Conservation (phyloP, 805 yeast species). For the Ogataea ramenticola region DNA sequence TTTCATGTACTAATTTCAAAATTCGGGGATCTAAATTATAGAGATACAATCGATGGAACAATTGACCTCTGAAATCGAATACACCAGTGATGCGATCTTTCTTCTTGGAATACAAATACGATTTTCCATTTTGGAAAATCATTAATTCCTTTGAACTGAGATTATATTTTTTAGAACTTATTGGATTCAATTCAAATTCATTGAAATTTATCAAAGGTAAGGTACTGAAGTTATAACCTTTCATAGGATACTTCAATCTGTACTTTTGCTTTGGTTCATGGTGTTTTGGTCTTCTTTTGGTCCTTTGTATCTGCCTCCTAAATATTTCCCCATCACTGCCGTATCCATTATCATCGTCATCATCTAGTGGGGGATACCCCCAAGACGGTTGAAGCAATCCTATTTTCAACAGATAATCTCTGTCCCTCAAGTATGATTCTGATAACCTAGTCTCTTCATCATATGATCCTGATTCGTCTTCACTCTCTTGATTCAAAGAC, state of each 20-base stretch:
- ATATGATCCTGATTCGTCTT: no score
- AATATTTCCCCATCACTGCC: neutral
- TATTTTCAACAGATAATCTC: neutral
- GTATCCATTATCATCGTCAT: neutral
- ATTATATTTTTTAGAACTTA: neutral
- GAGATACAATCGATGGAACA: slow-evolving; percentile 4
- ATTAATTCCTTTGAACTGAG: neutral
- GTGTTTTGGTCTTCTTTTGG: no score
- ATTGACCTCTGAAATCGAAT: slow-evolving; percentile 5
- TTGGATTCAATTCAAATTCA: slow-evolving; percentile 6
- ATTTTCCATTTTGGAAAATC: slow-evolving; percentile 5
- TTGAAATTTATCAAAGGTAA: slow-evolving; percentile 5
- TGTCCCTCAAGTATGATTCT: neutral
- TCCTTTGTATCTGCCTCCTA: no score
- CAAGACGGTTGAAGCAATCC: neutral
- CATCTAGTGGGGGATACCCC: neutral
- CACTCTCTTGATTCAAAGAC: no score
- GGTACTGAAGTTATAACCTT: neutral
- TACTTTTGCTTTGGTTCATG: neutral
- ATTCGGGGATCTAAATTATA: slow-evolving; percentile 1
- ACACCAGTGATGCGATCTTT: slow-evolving; percentile 1
- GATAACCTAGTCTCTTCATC: neutral
- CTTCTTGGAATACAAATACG: slow-evolving; percentile 3
- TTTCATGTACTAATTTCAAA: neutral
- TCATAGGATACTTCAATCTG: neutral